phyloP scores from a whole-genome alignment of 2,329 filamentous ascomycete genomes.

The Aureobasidium sp. region DNA sequence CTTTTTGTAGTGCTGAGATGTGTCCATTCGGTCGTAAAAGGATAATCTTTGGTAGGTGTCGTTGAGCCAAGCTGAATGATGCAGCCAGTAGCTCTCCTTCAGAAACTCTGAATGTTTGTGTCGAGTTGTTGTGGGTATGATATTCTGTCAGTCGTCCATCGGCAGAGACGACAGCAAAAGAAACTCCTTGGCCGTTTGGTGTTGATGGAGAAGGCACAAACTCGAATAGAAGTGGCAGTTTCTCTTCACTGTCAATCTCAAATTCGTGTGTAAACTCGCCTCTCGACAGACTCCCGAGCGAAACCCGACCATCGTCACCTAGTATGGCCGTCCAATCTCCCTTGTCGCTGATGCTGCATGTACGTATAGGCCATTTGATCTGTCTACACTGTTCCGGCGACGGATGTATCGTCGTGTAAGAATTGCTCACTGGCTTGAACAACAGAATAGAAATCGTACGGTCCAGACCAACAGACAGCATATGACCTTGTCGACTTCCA shows the following conservation, averaged over 20 bases:
- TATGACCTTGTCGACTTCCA: slow-evolving; percentile 53
- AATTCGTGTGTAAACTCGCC: slow-evolving; percentile 50
- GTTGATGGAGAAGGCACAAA: slow-evolving; percentile 42
- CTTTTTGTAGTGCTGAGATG: slow-evolving; percentile 9
- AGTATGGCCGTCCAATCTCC: slow-evolving; percentile 61
- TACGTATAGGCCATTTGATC: slow-evolving; percentile 34
- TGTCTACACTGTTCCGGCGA: slow-evolving; percentile 15
- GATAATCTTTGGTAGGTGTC: slow-evolving; percentile 1
- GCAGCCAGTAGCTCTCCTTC: slow-evolving; percentile 20
- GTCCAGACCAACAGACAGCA: slow-evolving; percentile 65
- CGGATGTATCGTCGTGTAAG: slow-evolving; percentile 16
- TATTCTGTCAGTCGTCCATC: slow-evolving; percentile 57
- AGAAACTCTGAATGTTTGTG: background rate
- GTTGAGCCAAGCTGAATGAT: slow-evolving; percentile 2
- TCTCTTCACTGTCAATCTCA: slow-evolving; percentile 48
- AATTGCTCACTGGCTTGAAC: slow-evolving; percentile 9
- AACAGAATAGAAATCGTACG: slow-evolving; percentile 32
- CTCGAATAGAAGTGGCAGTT: slow-evolving; percentile 55
- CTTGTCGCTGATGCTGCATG: slow-evolving; percentile 55
- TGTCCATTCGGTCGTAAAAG: slow-evolving; percentile 1
- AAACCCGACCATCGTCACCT: slow-evolving; percentile 48
- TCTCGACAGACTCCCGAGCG: slow-evolving; percentile 55
- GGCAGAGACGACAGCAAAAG: slow-evolving; percentile 54
- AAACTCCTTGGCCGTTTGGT: slow-evolving; percentile 24
- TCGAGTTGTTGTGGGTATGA: slow-evolving; percentile 34